Base-by-base conservation (phyloP, 1,139 yeast genomes). In the Yamadazyma spencermartinsiae region DNA sequence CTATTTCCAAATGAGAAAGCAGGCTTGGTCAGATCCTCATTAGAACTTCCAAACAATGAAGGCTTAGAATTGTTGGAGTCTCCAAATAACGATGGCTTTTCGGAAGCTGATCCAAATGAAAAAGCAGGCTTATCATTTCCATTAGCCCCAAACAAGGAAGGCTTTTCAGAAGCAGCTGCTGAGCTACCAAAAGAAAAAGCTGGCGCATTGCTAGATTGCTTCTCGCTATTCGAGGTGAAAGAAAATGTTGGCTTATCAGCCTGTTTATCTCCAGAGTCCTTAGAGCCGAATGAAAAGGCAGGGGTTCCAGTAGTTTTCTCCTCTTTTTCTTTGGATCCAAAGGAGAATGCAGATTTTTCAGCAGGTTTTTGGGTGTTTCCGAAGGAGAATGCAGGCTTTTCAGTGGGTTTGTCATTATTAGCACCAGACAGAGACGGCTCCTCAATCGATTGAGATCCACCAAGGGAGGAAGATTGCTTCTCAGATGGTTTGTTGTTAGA, bases 1-100 rank as follows among this genome's bases (percentile, higher is more conserved):
- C 31, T 37, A 21, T 10, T 8, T 3, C 57, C 62, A 44, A 63
- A 65, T 4, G 60, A 44, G 44, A 65, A 64, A 0, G 60, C 39
- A 14, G 68, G 66, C 30, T 54, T 54, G 8, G 20, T 38, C 44
- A 2, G 34, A 19, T 36, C 45, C 50, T 10, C 14, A 18, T 44
- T 51, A 15, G 34, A 40, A 6, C 30, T 35, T 42, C 58, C 56
- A 33, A 56, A 40, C 32, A 58, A 51, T 15, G 53, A 46, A 4
- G 60, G 54, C 37, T 50, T 51, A 7, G 37, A 14, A 3, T 13
- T 23, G 13, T 39, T 31, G 10, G 41, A 25, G 14, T 11, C 12
- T 4, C 28, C 14, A 23, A 32, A 32, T 33, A 51, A 45, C 5
- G 49, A 37, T 19, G 58, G 51, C 21, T 44, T 48, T 4, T 37